phyloP scores from a whole-genome alignment of 169 alveolate species.

The Sarcocystis neurona region DNA sequence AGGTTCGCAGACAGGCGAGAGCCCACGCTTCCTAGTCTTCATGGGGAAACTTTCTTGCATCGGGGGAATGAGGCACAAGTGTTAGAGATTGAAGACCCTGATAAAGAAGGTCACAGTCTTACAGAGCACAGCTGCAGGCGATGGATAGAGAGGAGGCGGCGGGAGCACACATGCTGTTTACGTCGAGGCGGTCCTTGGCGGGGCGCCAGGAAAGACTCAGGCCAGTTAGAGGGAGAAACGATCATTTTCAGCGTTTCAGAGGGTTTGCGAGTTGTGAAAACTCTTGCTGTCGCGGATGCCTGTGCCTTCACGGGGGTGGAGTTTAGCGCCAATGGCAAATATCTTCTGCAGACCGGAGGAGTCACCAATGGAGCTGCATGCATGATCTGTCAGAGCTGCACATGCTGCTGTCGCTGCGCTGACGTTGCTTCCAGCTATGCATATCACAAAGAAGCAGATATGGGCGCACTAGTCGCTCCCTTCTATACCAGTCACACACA shows the following conservation, averaged over 20 bases:
- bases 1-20: no score
- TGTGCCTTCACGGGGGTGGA: conserved; percentile 46
- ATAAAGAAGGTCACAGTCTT: no score
- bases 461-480: neutral
- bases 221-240: conserved; percentile 58
- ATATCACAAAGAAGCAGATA: neutral
- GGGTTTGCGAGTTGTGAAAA: conserved; percentile 38
- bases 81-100: no score
- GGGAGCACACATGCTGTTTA: no score
- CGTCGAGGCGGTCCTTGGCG: no score
- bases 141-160: no score
- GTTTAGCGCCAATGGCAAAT: conserved; percentile 57
- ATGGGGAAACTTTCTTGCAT: no score
- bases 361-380: conserved; percentile 20
- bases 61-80: no score
- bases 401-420: conserved; percentile 53
- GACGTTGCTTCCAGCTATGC: neutral
- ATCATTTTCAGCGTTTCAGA: conserved; percentile 47
- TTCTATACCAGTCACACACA: neutral
- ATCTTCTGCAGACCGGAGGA: conserved; percentile 52
- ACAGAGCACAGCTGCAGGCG: no score
- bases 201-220: no score
- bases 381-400: conserved; percentile 45
- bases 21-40: no score
- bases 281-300: conserved; percentile 62